phyloP scores from a whole-genome alignment of 2,329 filamentous ascomycete genomes.

The Dactylellina leptospora region DNA sequence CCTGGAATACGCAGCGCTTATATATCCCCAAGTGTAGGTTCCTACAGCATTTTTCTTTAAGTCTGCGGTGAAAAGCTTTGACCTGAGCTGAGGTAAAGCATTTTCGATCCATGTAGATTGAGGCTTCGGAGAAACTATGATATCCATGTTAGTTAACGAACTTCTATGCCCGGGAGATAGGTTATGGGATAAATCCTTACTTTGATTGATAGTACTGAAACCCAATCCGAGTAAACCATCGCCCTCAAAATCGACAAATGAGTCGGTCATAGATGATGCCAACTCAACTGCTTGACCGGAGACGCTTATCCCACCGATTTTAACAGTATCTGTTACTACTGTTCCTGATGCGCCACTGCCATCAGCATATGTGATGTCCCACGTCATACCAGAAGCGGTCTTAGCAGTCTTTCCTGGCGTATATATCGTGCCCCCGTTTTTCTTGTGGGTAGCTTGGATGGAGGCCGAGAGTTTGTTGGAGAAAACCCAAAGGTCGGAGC shows the following conservation, averaged over 20 bases:
- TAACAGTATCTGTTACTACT: slow-evolving; percentile 74
- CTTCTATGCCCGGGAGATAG: background rate
- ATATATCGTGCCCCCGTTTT: slow-evolving; percentile 61
- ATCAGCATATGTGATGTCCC: slow-evolving; percentile 75
- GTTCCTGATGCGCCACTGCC: slow-evolving; percentile 70
- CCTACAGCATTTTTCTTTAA: slow-evolving; percentile 64
- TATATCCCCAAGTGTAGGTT: slow-evolving; percentile 68
- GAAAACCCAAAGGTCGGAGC: slow-evolving; percentile 78
- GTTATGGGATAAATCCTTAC: slow-evolving; percentile 62
- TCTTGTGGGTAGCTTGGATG: slow-evolving; percentile 64
- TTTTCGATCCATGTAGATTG: slow-evolving; percentile 81
- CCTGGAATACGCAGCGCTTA: slow-evolving; percentile 66
- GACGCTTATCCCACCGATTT: slow-evolving; percentile 72
- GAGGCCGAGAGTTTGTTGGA: slow-evolving; percentile 67
- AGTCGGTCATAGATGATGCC: slow-evolving; percentile 68
- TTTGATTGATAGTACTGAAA: slow-evolving; percentile 68
- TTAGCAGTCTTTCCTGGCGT: slow-evolving; percentile 66
- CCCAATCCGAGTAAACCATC: slow-evolving; percentile 75
- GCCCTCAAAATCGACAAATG: slow-evolving; percentile 68
- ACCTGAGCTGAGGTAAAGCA: slow-evolving; percentile 64
- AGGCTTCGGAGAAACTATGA: slow-evolving; percentile 66
- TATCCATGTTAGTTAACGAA: slow-evolving; percentile 69
- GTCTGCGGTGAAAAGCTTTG: slow-evolving; percentile 68
- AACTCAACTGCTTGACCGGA: slow-evolving; percentile 73
- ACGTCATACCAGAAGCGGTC: slow-evolving; percentile 63